Conservation (phyloP, 176 grass and related monocot genomes). For the Oryza punctata region DNA sequence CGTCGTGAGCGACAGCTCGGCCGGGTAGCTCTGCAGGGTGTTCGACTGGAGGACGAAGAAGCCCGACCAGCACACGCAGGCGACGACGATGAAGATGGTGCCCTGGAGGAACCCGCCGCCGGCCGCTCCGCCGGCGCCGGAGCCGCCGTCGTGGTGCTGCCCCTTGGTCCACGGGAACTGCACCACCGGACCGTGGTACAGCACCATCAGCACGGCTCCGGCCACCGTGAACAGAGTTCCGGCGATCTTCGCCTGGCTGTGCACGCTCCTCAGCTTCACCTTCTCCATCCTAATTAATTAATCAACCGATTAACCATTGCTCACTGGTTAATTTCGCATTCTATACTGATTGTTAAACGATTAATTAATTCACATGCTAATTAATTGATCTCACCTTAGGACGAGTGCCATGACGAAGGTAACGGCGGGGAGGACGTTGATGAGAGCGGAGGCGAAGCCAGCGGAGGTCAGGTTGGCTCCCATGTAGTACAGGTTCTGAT, state of each 20-base stretch:
- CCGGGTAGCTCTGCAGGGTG: conserved; percentile 68
- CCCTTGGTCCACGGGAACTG: conserved; percentile 70
- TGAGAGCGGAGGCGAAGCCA: conserved; percentile 69
- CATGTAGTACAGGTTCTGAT: conserved; percentile 92
- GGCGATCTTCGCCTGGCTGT: conserved; percentile 84
- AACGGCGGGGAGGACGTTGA: conserved; percentile 80
- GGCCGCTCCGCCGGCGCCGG: not conserved
- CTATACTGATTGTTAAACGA: not conserved
- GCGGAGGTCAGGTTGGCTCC: conserved; percentile 60
- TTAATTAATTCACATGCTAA: no score
- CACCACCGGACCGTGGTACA: conserved; percentile 76
- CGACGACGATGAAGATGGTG: conserved; percentile 54
- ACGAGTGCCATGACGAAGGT: conserved; percentile 78
- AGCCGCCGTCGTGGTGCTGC: conserved; percentile 29
- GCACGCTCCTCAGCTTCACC: conserved; percentile 57
- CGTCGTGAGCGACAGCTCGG: conserved; percentile 66
- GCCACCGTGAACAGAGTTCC: conserved; percentile 67
- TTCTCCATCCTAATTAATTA: conserved; percentile 57
- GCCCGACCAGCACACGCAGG: conserved; percentile 70
- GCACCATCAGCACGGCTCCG: conserved; percentile 86
- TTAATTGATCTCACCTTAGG: not conserved
- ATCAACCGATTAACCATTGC: no score
- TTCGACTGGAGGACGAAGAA: conserved; percentile 93
- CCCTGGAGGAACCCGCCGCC: conserved; percentile 61
- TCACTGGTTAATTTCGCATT: not conserved